Percentiles rank a stretch among this genome's conserved stretches.
Evolutionary conservation across 2,329 filamentous ascomycete genomes (phyloP).

Genomic region (Ambrosiella xylebori): DNA sequence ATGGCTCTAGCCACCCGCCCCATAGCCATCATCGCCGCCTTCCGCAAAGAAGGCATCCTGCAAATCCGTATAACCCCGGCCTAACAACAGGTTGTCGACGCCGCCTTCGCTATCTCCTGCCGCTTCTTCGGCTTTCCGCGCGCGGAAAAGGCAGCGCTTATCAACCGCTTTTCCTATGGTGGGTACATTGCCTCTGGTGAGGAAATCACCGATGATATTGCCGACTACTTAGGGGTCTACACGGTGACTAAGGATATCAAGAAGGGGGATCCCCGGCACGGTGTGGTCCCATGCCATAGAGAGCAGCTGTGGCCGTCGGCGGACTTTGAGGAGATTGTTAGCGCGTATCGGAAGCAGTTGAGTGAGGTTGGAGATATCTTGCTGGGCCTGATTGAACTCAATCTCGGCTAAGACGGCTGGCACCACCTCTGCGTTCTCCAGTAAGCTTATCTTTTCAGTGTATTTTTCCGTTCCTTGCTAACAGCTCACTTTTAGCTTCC

Average conservation of each 20-base stretch:
- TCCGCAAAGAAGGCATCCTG: constrained; percentile 29
- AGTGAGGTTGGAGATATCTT: constrained; percentile 27
- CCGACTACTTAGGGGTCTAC: constrained; percentile 35
- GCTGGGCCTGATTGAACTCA: constrained; percentile 29
- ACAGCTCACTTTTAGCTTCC: constrained; percentile 18
- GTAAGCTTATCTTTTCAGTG: constrained; percentile 16
- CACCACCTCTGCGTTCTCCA: constrained; percentile 32
- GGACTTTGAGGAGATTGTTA: constrained; percentile 24
- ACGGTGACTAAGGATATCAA: constrained; percentile 32
- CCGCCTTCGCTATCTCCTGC: constrained; percentile 22
- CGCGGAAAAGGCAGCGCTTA: constrained; percentile 24
- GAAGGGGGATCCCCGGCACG: constrained; percentile 23
- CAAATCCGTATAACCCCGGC: constrained; percentile 24
- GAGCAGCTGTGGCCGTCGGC: constrained; percentile 30
- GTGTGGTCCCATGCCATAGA: constrained; percentile 31
- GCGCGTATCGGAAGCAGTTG: constrained; percentile 25
- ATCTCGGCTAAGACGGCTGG: constrained; percentile 31
- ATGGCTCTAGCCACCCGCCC: constrained; percentile 26
- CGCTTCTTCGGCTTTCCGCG: constrained; percentile 24
- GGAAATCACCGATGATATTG: constrained; percentile 30
- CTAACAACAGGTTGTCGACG: constrained; percentile 22
- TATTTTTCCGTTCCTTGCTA: not conserved
- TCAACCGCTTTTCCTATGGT: constrained; percentile 28
- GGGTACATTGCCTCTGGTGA: constrained; percentile 34
- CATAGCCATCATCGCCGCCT: constrained; percentile 26